A percentile compares a stretch with the other conserved stretches of the same genome.
These are phyloP conservation scores for Aspergillus tamarii DNA, from an alignment of 2,329 filamentous ascomycete genomes.

Conservation along the genomic window DNA sequence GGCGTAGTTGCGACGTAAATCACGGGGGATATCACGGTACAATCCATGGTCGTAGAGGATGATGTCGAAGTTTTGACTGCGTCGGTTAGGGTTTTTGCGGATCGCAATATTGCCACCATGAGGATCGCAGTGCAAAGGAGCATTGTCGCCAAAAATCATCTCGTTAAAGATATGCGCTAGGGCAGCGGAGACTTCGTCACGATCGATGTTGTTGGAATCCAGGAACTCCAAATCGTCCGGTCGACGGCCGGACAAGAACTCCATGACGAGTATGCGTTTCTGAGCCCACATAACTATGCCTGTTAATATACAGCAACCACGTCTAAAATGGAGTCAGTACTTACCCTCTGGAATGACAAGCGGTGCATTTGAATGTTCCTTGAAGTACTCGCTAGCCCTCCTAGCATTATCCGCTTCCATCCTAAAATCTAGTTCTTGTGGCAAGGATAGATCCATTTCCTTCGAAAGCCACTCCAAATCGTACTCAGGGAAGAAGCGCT, in stretches of 20 bases:
- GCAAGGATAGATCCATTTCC: constrained; percentile 89
- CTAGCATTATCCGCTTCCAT: constrained; percentile 83
- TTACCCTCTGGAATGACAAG: constrained; percentile 76
- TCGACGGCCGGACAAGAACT: constrained; percentile 81
- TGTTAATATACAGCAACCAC: constrained; percentile 19
- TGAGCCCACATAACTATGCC: constrained; percentile 77
- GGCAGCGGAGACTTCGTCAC: constrained; percentile 92
- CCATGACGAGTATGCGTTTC: constrained; percentile 91
- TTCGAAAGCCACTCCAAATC: constrained; percentile 93
- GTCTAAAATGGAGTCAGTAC: not conserved
- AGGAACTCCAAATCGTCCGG: constrained; percentile 88
- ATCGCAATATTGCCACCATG: constrained; percentile 97
- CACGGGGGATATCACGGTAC: constrained; percentile 85
- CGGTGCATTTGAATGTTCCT: constrained; percentile 71
- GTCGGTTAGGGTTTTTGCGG: constrained; percentile 68
- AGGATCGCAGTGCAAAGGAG: constrained; percentile 93
- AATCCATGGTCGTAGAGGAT: constrained; percentile 96
- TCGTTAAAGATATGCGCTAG: constrained; percentile 95
- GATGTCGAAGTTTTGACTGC: constrained; percentile 83
- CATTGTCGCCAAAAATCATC: constrained; percentile 93
- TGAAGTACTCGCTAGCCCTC: constrained; percentile 79
- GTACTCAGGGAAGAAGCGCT: constrained; percentile 95
- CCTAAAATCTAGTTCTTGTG: constrained; percentile 87
- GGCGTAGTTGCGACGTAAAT: constrained; percentile 82
- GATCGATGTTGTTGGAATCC: constrained; percentile 82